A percentile compares a stretch with the other conserved stretches of the same genome.
Evolutionary conservation across 2,329 filamentous ascomycete species (phyloP).

Genomic region (Neobulgaria alba): DNA sequence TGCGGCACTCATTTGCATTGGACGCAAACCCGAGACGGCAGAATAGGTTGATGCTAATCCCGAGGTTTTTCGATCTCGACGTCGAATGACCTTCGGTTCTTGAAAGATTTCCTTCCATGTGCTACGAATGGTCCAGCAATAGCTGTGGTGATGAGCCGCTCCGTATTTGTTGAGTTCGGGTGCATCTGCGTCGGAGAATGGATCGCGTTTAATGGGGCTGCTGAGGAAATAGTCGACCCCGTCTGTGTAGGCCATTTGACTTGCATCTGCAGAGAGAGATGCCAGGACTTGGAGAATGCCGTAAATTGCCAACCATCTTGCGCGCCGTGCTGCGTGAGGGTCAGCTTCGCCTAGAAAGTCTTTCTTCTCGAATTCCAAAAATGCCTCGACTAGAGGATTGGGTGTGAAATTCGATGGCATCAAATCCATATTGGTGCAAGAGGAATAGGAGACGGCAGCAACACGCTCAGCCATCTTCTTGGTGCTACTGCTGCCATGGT

Average conservation of each 20-base stretch:
- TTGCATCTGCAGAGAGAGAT: slow-evolving; percentile 49
- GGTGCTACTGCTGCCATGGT: slow-evolving; percentile 9
- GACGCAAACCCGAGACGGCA: too few species aligned
- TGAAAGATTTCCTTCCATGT: slow-evolving; percentile 12
- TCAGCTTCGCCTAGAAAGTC: slow-evolving; percentile 43
- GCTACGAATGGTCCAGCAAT: slow-evolving; percentile 28
- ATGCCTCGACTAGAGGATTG: slow-evolving; percentile 47
- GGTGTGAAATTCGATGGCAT: slow-evolving; percentile 44
- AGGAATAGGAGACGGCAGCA: slow-evolving; percentile 43
- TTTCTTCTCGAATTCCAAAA: slow-evolving; percentile 46
- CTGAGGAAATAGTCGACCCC: slow-evolving; percentile 49
- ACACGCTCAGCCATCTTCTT: slow-evolving; percentile 21
- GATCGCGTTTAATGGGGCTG: slow-evolving; percentile 39
- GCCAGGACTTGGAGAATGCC: slow-evolving; percentile 51
- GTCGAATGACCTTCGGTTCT: neutral
- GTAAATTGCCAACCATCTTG: slow-evolving; percentile 54
- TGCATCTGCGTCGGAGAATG: neutral
- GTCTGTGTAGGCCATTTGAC: slow-evolving; percentile 42
- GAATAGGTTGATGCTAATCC: too few species aligned
- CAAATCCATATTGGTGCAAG: slow-evolving; percentile 50
- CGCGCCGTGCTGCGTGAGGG: slow-evolving; percentile 46
- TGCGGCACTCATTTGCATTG: too few species aligned
- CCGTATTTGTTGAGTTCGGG: slow-evolving; percentile 33
- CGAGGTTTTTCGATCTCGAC: slow-evolving; percentile 1
- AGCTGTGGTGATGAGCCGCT: slow-evolving; percentile 23